Conservation (phyloP, 106 monocot species). For the Acorus gramineus region DNA sequence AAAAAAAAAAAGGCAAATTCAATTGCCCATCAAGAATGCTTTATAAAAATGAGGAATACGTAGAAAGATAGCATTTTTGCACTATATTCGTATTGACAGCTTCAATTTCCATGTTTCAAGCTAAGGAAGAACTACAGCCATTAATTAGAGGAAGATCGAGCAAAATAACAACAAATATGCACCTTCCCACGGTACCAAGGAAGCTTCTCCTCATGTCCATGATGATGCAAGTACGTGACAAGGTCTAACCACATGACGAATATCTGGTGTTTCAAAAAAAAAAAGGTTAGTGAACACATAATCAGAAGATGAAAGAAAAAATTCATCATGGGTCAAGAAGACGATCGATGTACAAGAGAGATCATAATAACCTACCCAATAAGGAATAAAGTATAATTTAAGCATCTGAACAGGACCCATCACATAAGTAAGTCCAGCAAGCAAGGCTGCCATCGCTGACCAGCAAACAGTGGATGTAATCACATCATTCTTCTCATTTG, state of each 20-base stretch:
- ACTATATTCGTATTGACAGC: too few relatives aligned
- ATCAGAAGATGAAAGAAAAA: too few relatives aligned
- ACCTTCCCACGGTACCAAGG: slow-evolving; percentile 98
- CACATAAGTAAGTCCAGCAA: slow-evolving; percentile 14
- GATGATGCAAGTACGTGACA: slow-evolving; percentile 90
- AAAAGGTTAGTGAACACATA: too few relatives aligned
- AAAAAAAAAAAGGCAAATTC: neutral
- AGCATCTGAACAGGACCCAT: slow-evolving; percentile 18
- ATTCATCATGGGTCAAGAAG: too few relatives aligned
- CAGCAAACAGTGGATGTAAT: slow-evolving; percentile 22
- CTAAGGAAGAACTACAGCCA: too few relatives aligned
- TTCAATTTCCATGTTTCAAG: too few relatives aligned
- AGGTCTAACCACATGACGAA: slow-evolving; percentile 83
- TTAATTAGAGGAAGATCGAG: too few relatives aligned
- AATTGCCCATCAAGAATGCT: too few relatives aligned
- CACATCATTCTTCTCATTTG: slow-evolving; percentile 23
- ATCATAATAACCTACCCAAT: slow-evolving; percentile 1
- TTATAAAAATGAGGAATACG: too few relatives aligned
- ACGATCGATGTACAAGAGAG: too few relatives aligned
- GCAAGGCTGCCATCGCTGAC: slow-evolving; percentile 18
- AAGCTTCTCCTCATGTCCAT: slow-evolving; percentile 81
- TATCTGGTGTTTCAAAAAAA: slow-evolving; percentile 17
- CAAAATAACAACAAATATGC: neutral
- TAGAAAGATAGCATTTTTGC: too few relatives aligned
- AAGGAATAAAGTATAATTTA: slow-evolving; percentile 19